Base-by-base conservation (phyloP, 1,284 basidiomycete genomes). In the Pterulicium gracile region DNA sequence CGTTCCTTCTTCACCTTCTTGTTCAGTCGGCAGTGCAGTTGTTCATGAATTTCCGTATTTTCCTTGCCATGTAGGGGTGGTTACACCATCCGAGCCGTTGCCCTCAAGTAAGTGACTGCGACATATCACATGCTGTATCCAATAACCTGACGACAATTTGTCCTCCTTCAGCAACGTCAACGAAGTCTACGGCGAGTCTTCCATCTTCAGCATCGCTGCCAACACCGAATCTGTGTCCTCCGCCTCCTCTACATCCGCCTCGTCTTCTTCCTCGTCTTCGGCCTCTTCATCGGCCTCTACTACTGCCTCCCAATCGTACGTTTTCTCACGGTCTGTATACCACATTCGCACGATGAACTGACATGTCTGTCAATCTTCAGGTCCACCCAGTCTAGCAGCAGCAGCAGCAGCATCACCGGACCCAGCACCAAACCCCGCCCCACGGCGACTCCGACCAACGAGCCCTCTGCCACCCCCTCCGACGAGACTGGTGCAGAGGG, bases 61-160 rank as follows among this genome's bases (percentile, higher is more conserved):
- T n/a, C n/a, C 27, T 7, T 39, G 36, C 7, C 19, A 15, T 39
- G 5, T 39, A 39, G 36, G 5, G 36, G 19, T 17, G 36, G 36
- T 7, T 39, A 39, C 15, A 39, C 36, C 7, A 39, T 39, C 36
- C n/a, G 19, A 18, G 36, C 36, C 4, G 36, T 39, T 18, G 7
- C 5, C 5, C 36, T 39, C 15, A 18, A 39, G 36, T 39, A 39
- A 15, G 15, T 39, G 5, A 4, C n/a, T n/a, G n/a, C n/a, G n/a
- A n/a, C n/a, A n/a, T n/a, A n/a, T n/a, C n/a, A n/a, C n/a, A n/a
- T n/a, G n/a, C n/a, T n/a, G n/a, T n/a, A n/a, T n/a, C n/a, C n/a
- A n/a, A n/a, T n/a, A n/a, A n/a, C n/a, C 36, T 39, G 36, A 39
- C 36, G 27, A n/a, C 36, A 15, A 15, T 39, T 39, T 39, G n/a